A percentile compares a stretch with the other conserved stretches of the same genome.
Conservation (phyloP, 345 rosid species). For the Acer campestre region DNA sequence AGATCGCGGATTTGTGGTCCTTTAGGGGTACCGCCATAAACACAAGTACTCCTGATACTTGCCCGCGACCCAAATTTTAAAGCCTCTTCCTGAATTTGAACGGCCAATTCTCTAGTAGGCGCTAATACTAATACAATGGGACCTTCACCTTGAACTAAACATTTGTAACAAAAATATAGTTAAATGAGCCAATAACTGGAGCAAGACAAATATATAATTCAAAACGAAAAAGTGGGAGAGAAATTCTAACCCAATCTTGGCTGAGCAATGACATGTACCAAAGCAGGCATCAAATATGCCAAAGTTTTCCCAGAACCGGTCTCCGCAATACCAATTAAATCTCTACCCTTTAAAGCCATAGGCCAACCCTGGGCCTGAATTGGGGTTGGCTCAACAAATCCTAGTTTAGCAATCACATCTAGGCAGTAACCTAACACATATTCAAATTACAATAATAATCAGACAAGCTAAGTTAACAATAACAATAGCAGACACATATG, state of each 20-base stretch:
- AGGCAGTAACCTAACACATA: conserved; percentile 66
- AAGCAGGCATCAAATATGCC: conserved; percentile 91
- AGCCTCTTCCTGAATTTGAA: conserved; percentile 94
- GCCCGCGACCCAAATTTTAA: conserved; percentile 65
- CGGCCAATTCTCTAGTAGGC: conserved; percentile 96
- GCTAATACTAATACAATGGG: conserved; percentile 85
- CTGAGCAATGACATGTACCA: conserved; percentile 90
- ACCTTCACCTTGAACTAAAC: conserved; percentile 80
- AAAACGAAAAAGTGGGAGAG: neutral
- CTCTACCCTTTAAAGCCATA: conserved; percentile 96
- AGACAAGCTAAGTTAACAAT: neutral
- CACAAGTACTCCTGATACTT: conserved; percentile 78
- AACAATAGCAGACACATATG: neutral
- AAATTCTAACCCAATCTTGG: conserved; percentile 77
- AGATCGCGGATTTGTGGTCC: conserved; percentile 98
- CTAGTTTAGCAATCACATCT: conserved; percentile 76
- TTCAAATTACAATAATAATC: conserved; percentile 6
- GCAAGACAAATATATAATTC: neutral
- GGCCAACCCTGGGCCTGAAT: conserved; percentile 99
- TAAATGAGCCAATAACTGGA: conserved; percentile 2
- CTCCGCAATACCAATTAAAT: conserved; percentile 93
- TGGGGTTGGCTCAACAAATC: conserved; percentile 92
- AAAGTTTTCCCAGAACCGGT: conserved; percentile 98
- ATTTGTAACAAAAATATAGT: neutral
- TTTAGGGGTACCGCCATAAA: conserved; percentile 97